These are phyloP conservation scores for Pseudocercospora crystallina DNA, from an alignment of 2,329 filamentous ascomycete genomes.

Conservation along the genomic window DNA sequence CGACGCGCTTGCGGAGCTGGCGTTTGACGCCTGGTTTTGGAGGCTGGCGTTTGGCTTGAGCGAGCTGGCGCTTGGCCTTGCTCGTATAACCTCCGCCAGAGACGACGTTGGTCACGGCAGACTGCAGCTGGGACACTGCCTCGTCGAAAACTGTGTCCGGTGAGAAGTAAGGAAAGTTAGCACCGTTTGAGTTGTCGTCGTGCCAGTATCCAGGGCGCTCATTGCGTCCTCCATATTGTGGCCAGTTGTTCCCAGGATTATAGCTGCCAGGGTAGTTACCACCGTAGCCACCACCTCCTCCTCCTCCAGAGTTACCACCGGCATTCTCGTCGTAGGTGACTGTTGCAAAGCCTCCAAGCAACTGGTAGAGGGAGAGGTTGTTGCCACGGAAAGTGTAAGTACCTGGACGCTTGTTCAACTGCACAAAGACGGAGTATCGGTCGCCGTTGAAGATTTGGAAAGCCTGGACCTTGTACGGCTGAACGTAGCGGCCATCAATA, in stretches of 20 bases:
- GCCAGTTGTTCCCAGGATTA: no score
- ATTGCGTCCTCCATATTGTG: no score
- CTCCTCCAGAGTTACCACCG: not conserved
- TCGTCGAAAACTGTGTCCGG: no score
- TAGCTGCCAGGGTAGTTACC: not conserved
- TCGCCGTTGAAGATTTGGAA: slow-evolving; percentile 53
- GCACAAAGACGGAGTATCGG: slow-evolving; percentile 54
- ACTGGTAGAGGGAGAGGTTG: slow-evolving; percentile 13
- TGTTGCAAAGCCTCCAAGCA: slow-evolving; percentile 16
- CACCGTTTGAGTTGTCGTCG: no score
- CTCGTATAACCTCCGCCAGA: no score
- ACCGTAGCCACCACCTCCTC: not conserved
- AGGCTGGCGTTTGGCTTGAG: no score
- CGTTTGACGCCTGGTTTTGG: no score
- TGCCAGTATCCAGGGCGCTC: no score
- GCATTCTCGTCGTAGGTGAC: slow-evolving; percentile 8
- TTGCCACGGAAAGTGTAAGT: slow-evolving; percentile 29
- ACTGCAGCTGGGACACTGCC: no score
- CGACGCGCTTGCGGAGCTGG: not conserved
- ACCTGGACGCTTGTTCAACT: slow-evolving; percentile 46
- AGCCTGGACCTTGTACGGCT: slow-evolving; percentile 52
- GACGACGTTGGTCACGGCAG: no score
- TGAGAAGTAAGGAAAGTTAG: no score
- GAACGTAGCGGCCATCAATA: slow-evolving; percentile 44
- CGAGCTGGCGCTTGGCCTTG: no score